These are phyloP conservation scores for Prunus mume DNA, from an alignment of 306 rosid species.

Conservation along the genomic window DNA sequence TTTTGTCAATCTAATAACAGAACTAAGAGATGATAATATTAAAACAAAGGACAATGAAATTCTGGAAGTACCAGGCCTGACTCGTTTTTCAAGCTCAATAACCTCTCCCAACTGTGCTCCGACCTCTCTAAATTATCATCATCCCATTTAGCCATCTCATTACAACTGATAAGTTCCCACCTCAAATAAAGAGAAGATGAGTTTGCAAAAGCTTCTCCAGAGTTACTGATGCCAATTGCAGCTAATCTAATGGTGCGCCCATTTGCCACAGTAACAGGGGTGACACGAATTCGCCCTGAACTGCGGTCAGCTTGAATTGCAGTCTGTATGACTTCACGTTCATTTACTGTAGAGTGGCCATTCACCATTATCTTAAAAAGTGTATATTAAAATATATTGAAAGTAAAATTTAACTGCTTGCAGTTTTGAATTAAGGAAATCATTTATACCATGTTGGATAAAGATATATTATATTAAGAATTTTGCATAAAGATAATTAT, in stretches of 20 bases:
- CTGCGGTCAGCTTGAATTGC: conserved; percentile 71
- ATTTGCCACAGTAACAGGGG: conserved; percentile 83
- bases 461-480: conserved; percentile 4
- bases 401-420: conserved; percentile 6
- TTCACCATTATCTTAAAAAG: conserved; percentile 20
- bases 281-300: conserved; percentile 41
- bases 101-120: conserved; percentile 66
- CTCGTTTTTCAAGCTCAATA: conserved; percentile 78
- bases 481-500: conserved; percentile 11
- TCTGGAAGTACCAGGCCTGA: conserved; percentile 68
- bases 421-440: conserved; percentile 23
- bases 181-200: conserved; percentile 81
- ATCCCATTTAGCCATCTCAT: conserved; percentile 76
- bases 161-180: conserved; percentile 80
- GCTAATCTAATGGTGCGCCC: conserved; percentile 71
- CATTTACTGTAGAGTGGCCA: conserved; percentile 55
- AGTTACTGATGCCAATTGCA: conserved; percentile 68
- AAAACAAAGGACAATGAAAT: conserved; percentile 17
- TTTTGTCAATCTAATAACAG: neutral
- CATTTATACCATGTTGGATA: conserved; percentile 50
- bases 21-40: conserved; percentile 13
- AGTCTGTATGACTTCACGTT: conserved; percentile 42
- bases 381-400: neutral
- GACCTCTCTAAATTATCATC: conserved; percentile 43
- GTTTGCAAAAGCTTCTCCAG: conserved; percentile 80